These are phyloP conservation scores for Kickxella alabastrina DNA, from an alignment of 192 early-diverging fungal genomes.

Conservation along the genomic window DNA sequence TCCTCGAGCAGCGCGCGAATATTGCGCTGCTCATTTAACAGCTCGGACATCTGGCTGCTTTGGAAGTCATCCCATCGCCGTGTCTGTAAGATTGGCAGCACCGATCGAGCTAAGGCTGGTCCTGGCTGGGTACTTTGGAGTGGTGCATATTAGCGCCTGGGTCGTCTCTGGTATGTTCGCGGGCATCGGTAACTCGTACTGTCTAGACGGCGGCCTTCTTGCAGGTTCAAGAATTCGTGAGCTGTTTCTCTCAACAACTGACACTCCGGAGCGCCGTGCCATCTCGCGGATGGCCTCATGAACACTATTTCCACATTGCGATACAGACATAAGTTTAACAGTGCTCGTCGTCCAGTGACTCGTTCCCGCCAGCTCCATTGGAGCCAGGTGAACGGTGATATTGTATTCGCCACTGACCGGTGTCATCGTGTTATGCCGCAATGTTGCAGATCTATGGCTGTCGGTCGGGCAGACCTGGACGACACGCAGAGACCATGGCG, in stretches of 20 bases:
- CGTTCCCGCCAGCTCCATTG: slow-evolving; percentile 13
- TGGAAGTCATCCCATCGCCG: slow-evolving; percentile 14
- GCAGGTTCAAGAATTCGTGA: background rate
- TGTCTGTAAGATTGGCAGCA: background rate
- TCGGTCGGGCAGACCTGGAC: slow-evolving; percentile 16
- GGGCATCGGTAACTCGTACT: background rate
- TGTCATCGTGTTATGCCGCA: slow-evolving; percentile 13
- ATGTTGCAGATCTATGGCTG: slow-evolving; percentile 7
- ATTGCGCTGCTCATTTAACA: slow-evolving; percentile 43
- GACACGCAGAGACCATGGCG: slow-evolving; percentile 30
- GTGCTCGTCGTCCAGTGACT: slow-evolving; percentile 11
- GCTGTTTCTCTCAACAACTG: background rate
- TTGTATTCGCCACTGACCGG: slow-evolving; percentile 4
- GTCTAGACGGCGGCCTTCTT: background rate
- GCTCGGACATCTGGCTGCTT: too few species aligned
- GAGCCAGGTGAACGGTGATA: slow-evolving; percentile 18
- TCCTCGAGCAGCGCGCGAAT: slow-evolving; percentile 42
- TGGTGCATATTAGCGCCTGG: slow-evolving; percentile 3
- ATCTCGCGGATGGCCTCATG: slow-evolving; percentile 6
- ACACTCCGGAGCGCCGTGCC: slow-evolving; percentile 6
- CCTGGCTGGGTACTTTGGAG: background rate
- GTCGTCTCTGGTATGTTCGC: slow-evolving; percentile 15
- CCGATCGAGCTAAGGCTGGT: background rate
- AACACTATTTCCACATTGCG: slow-evolving; percentile 7
- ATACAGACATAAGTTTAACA: slow-evolving; percentile 10